Evolutionary conservation across 805 yeast genomes (phyloP).

Genomic region (Candida gorgasii): DNA sequence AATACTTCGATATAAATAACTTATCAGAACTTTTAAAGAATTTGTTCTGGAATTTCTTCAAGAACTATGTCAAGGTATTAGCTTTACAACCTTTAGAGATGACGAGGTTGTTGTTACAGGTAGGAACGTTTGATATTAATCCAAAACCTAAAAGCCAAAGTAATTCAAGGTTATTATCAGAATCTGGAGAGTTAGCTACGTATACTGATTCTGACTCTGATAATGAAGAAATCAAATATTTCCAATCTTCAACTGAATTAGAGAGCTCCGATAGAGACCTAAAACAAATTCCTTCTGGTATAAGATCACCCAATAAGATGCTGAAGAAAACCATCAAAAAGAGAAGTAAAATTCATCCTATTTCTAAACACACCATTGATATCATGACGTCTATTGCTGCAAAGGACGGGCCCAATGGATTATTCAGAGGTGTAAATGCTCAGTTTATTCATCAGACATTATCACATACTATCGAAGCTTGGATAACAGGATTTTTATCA

Average conservation of each 20-base stretch:
- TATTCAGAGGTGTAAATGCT: conserved; percentile 75
- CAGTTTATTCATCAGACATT: conserved; percentile 77
- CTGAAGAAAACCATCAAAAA: conserved; percentile 11
- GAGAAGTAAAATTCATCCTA: conserved; percentile 49
- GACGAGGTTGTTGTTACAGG: conserved; percentile 74
- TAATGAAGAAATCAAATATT: conserved; percentile 36
- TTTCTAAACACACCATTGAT: conserved; percentile 62
- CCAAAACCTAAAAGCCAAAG: conserved; percentile 11
- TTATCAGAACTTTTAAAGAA: conserved; percentile 57
- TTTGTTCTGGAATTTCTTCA: conserved; percentile 59
- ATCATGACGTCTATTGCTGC: conserved; percentile 63
- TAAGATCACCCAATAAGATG: conserved; percentile 5
- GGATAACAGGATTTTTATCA: conserved; percentile 87
- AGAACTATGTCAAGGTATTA: conserved; percentile 67
- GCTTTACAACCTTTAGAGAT: conserved; percentile 89
- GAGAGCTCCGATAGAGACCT: conserved; percentile 7
- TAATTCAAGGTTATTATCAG: conserved; percentile 17
- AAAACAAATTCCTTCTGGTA: conserved; percentile 3
- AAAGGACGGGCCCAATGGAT: conserved; percentile 69
- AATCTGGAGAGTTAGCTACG: conserved; percentile 12
- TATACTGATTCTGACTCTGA: conserved; percentile 19
- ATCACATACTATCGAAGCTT: conserved; percentile 77
- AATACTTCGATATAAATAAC: conserved; percentile 61
- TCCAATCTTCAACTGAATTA: conserved; percentile 21
- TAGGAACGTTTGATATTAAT: conserved; percentile 57